phyloP scores from a whole-genome alignment of 352 stramenopile genomes.

The Peronospora destructor region DNA sequence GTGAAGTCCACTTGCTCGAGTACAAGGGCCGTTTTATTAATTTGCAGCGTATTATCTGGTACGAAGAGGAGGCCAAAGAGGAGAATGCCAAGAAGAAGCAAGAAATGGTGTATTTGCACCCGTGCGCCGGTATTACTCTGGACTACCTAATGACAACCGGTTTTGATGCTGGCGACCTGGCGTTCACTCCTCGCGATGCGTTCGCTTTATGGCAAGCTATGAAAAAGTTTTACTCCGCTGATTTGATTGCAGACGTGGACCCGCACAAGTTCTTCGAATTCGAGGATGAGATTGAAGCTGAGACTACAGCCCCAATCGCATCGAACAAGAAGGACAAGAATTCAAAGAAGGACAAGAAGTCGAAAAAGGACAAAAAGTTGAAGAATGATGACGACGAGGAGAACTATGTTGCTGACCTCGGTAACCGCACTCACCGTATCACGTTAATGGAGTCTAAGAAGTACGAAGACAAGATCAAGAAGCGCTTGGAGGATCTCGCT shows the following conservation, averaged over 20 bases:
- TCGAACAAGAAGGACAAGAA: constrained; percentile 50
- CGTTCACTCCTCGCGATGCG: constrained; percentile 96
- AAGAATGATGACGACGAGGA: constrained; percentile 64
- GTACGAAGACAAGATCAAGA: constrained; percentile 96
- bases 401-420: constrained; percentile 57
- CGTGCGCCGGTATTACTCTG: constrained; percentile 75
- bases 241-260: constrained; percentile 87
- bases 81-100: constrained; percentile 40
- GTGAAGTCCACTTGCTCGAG: constrained; percentile 89
- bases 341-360: constrained; percentile 45
- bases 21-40: constrained; percentile 98
- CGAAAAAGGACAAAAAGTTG: constrained; percentile 62
- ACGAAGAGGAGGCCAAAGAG: constrained; percentile 45
- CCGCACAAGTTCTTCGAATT: constrained; percentile 92
- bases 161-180: constrained; percentile 74
- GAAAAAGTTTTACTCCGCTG: constrained; percentile 59
- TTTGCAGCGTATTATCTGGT: constrained; percentile 94
- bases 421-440: constrained; percentile 88
- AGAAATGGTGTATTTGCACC: constrained; percentile 73
- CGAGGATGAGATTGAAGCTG: constrained; percentile 33
- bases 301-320: constrained; percentile 10
- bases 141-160: constrained; percentile 81
- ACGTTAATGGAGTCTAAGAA: constrained; percentile 96
- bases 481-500: constrained; percentile 83
- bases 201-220: constrained; percentile 93